A percentile compares a stretch with the other conserved stretches of the same genome.
phyloP scores from a whole-genome alignment of 805 yeast species.

The Yamadazyma sp. region DNA sequence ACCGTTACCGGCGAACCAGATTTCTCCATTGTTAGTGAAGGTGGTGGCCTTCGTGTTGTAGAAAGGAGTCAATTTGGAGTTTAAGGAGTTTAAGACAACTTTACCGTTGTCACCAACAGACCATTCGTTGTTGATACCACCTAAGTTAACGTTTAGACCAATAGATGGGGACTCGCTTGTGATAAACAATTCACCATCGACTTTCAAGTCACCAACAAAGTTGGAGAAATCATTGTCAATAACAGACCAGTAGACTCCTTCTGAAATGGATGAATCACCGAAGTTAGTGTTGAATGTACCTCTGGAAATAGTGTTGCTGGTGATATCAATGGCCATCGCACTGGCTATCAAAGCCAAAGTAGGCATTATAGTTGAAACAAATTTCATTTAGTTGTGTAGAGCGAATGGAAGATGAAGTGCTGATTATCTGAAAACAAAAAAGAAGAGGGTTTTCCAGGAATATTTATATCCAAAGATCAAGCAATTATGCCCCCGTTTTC shows the following conservation, averaged over 20 bases:
- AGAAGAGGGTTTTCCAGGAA: too few species aligned
- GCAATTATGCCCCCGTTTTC: too few species aligned
- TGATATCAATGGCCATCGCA: constrained; percentile 16
- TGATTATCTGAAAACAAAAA: too few species aligned
- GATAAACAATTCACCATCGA: constrained; percentile 26
- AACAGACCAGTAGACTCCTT: constrained; percentile 29
- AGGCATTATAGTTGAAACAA: constrained; percentile 13
- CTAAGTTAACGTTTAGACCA: constrained; percentile 20
- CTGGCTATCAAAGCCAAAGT: constrained; percentile 17
- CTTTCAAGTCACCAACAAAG: constrained; percentile 23
- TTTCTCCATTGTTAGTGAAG: constrained; percentile 26
- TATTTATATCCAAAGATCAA: too few species aligned
- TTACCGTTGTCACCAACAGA: constrained; percentile 20
- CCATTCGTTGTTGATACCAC: constrained; percentile 15
- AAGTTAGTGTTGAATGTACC: constrained; percentile 16
- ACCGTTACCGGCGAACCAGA: constrained; percentile 27
- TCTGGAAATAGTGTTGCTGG: constrained; percentile 17
- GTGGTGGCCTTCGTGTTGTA: constrained; percentile 20
- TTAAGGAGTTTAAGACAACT: constrained; percentile 24
- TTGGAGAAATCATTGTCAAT: constrained; percentile 23
- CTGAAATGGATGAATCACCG: constrained; percentile 23
- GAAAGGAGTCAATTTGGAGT: constrained; percentile 21
- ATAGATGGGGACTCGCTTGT: constrained; percentile 18
- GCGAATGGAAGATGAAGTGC: constrained; percentile 12
- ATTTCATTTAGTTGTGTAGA: constrained; percentile 15